Evolutionary conservation across 768 basidiomycete genomes (phyloP), one percentile per base, ranked within the genome.

Genomic region (Lactifluus hygrophoroides): DNA sequence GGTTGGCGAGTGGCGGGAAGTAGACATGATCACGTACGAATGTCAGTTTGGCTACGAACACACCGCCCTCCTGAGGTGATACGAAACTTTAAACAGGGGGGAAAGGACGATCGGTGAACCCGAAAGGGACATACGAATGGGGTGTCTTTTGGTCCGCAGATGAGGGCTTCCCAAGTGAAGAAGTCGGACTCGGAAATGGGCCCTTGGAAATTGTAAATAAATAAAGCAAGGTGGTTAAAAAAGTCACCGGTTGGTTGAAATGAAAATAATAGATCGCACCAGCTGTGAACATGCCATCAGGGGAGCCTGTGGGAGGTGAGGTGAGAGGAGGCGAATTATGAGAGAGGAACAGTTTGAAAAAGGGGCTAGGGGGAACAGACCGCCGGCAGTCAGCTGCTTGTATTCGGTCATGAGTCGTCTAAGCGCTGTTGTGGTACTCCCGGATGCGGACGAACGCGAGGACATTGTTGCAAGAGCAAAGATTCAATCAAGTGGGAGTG

Each of bases 211-310:
- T 54, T 48, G n/a, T n/a, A n/a, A n/a, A n/a, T n/a, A n/a, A n/a
- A n/a, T n/a, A n/a, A n/a, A n/a, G n/a, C n/a, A n/a, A n/a, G n/a
- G n/a, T n/a, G n/a, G n/a, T n/a, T n/a, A n/a, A n/a, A n/a, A n/a
- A n/a, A n/a, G n/a, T n/a, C n/a, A n/a, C n/a, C n/a, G n/a, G n/a
- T n/a, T n/a, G n/a, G n/a, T n/a, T n/a, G n/a, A n/a, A n/a, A n/a
- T n/a, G n/a, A n/a, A n/a, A n/a, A n/a, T n/a, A n/a, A n/a, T n/a
- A n/a, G 58, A 62, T 80, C 87, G 34, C 56, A 75, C 77, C 91
- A 60, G 94, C 94, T 49, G 94, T 95, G 69, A 96, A 96, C 93
- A 97, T 96, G 55, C 86, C 88, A 72, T 97, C 94, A 6, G 90
- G 89, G 16, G 90, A 85, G 64, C 88, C 88, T 89, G 59, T 23